Base-by-base conservation (phyloP, 2,329 filamentous ascomycete species). In the Talaromyces atroroseus region DNA sequence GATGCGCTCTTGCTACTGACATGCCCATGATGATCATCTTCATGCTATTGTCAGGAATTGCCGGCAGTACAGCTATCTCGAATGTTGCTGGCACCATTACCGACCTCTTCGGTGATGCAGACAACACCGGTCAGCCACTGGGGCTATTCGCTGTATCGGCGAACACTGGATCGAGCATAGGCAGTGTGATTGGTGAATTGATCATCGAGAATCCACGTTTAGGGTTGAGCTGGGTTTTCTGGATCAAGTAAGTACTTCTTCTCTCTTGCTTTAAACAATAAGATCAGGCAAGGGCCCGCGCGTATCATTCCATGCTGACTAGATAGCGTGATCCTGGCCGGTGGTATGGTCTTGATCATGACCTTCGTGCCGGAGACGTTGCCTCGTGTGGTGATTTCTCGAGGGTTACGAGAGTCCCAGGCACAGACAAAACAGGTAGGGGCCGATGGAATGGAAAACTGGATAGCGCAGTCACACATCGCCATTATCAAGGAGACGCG, bases 121-220 rank as follows among this genome's bases (percentile, higher is more conserved):
- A 72, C 56, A 69, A 68, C 23, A 72, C 73, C 16, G 72, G 69
- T 5, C 74, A 76, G 60, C 73, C 74, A 14, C 75, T 76, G 74
- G 74, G 72, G 12, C 61, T 76, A 5, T 76, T 75, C 59, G 74
- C 76, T 18, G 62, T 69, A 56, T 67, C 64, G 48, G 73, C 73
- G 24, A 76, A 76, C 55, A 66, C 68, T 32, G 74, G 73, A 5
- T 73, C 73, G 11, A 71, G 68, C 34, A 55, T 76, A 40, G 74
- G 74, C 8, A 71, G 71, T n/a, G 71, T 72, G 1, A 63, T 75
- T 36, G 73, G 74, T 10, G 71, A 71, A 57, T 69, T 70, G 68
- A 74, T 76, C 38, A 64, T 64, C 0, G 69, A 69, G 14, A 74
- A 75, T 49, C 50, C 56, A 7, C 61, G 62, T 40, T 60, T 76